These are phyloP conservation scores for Annulohypoxylon truncatum DNA, from an alignment of 2,329 filamentous ascomycete species.

Conservation along the genomic window DNA sequence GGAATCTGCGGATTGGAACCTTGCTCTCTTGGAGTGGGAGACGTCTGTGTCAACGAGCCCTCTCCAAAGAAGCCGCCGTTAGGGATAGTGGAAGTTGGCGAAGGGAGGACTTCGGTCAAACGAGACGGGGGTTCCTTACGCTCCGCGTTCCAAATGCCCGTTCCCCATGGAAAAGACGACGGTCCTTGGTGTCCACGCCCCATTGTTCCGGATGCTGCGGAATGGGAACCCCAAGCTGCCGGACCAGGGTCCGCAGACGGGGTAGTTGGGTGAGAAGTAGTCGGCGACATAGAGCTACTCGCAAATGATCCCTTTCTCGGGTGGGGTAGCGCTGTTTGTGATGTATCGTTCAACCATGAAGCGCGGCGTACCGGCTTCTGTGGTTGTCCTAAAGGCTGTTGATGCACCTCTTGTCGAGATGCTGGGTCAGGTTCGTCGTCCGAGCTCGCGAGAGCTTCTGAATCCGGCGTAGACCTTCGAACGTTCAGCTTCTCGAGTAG, in stretches of 20 bases:
- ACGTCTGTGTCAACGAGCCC: conserved; percentile 59
- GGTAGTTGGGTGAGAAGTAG: conserved; percentile 82
- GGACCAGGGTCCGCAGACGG: conserved; percentile 73
- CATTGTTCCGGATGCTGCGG: conserved; percentile 60
- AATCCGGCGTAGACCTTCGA: conserved; percentile 90
- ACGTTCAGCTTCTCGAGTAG: conserved; percentile 81
- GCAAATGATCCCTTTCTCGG: conserved; percentile 82
- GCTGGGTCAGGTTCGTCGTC: conserved; percentile 85
- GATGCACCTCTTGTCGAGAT: conserved; percentile 64
- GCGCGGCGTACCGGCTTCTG: conserved; percentile 76
- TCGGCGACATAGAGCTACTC: conserved; percentile 80
- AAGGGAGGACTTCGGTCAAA: conserved; percentile 78
- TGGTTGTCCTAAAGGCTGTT: conserved; percentile 60
- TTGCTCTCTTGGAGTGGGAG: conserved; percentile 63
- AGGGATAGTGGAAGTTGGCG: conserved; percentile 73
- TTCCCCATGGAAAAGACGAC: conserved; percentile 76
- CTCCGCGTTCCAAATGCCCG: conserved; percentile 84
- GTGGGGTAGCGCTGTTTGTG: conserved; percentile 66
- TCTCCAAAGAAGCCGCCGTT: conserved; percentile 63
- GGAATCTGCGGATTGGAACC: conserved; percentile 75
- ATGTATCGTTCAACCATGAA: conserved; percentile 89
- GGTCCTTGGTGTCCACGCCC: conserved; percentile 60
- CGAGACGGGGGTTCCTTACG: conserved; percentile 82
- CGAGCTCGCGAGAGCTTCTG: conserved; percentile 91
- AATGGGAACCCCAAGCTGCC: conserved; percentile 66